Conservation (phyloP, 768 basidiomycete genomes). For the Lentinula sp. region DNA sequence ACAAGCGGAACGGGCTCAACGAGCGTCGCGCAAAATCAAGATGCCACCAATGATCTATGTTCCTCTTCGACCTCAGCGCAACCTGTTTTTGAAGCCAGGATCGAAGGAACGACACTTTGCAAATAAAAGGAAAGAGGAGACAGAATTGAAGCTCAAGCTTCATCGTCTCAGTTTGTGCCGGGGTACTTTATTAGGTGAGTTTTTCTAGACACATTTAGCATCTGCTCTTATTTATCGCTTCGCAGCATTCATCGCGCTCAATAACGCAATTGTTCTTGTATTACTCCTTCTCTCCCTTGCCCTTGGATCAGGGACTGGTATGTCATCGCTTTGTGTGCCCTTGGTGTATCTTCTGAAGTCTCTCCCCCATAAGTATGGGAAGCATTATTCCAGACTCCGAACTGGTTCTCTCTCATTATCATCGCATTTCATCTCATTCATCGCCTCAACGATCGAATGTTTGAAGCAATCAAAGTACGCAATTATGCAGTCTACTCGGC, state of each 20-base stretch:
- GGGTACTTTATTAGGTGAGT: not conserved
- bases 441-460: slow-evolving; percentile 8
- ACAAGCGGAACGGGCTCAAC: not conserved
- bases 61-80: not conserved
- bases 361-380: slow-evolving; percentile 1
- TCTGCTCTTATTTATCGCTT: not conserved
- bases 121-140: no score
- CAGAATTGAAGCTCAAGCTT: not conserved
- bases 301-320: slow-evolving; percentile 9
- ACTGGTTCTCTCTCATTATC: slow-evolving; percentile 13
- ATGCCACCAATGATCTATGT: not conserved
- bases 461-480: slow-evolving; percentile 7
- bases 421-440: slow-evolving; percentile 13
- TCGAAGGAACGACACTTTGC: not conserved
- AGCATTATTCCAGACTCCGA: slow-evolving; percentile 11
- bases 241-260: slow-evolving; percentile 1
- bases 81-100: not conserved
- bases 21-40: not conserved
- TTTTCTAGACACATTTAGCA: not conserved
- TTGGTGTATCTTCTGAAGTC: not conserved
- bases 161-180: not conserved
- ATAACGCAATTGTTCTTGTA: not conserved
- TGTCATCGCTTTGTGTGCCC: not conserved
- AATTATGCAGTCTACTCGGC: slow-evolving; percentile 8
- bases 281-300: slow-evolving; percentile 2